Base-by-base conservation (phyloP, 441 rosid species). In the Melastoma candidum region DNA sequence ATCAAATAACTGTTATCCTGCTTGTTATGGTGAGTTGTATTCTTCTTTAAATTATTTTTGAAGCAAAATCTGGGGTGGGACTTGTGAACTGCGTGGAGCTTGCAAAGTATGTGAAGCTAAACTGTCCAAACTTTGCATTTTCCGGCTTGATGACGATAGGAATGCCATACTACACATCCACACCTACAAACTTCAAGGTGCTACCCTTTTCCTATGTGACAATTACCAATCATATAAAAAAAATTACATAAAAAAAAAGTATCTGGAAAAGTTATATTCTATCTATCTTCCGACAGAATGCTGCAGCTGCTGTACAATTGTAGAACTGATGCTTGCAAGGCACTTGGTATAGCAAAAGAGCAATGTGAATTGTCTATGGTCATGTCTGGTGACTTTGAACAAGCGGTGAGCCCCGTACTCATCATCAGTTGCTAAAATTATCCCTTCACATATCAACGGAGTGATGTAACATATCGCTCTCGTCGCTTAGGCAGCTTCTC, bases 141-240 rank as follows among this genome's bases (percentile, higher is more conserved):
- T 87, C 96, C 12, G 97, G 95, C 41, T 71, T 90, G 58, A 90
- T 90, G 96, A 90, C 97, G 14, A 90, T 90, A 44, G 96, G 95
- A 48, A 90, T 87, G 90, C 82, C 82, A 1, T 87, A 90, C 65
- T 87, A 81, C 63, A 75, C 90, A 8, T 87, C 97, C 53, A 87
- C 96, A 41, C 97, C 90, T 2, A 76, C 83, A 53, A 90, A 90
- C 79, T 90, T 90, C 74, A 78, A 65, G 89, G 97, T 87, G 56
- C 74, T 69, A 47, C 41, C 58, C 62, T 44, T 47, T 54, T 63
- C 32, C 8, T 36, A 17, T 17, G n/a, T 29, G 39, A 29, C 7
- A 3, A 29, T 29, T 4, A 36, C 41, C 3, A 3, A 36, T 6
- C 41, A 36, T 36, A 36, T 17, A 17, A 17, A 17, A 17, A 17